Evolutionary conservation across 1,284 basidiomycete genomes (phyloP), one percentile per base, ranked within the genome.

Genomic region (Trametes hirsuta): DNA sequence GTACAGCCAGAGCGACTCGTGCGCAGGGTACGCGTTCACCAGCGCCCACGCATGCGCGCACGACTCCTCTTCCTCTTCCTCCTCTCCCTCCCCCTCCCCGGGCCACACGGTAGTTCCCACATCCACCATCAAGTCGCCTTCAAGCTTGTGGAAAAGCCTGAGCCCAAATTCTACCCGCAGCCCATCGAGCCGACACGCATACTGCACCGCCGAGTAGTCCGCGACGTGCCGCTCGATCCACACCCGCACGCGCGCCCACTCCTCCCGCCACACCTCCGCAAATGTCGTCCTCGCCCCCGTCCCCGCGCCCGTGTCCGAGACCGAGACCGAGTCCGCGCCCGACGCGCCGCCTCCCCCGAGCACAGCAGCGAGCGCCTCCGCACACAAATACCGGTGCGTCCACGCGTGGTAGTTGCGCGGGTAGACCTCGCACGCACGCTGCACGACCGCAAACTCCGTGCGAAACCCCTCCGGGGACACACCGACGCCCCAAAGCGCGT

Each of bases 341-440:
- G n/a, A n/a, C n/a, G n/a, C n/a, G n/a, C n/a, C 46, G 53, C 47
- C 21, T 36, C 53, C 36, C 65, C 12, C 22, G 45, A 60, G 58
- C 50, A 52, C 58, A 21, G 55, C 47, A 22, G 61, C 24, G 11
- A 74, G 60, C 6, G 65, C 60, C 35, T 69, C 75, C 49, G 82
- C 68, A 58, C 85, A 76, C 42, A 79, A 78, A 52, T 76, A 75
- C 66, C 85, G 82, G 66, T 89, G 84, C 4, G 74, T 70, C 87
- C 87, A 89, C 10, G 84, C 86, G 68, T 86, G 82, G 67, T 89
- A 90, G 66, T 89, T 90, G 30, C 87, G 80, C 9, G 84, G 83
- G 68, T 88, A 87, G 6, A 76, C 68, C 65, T 84, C 82, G 71
- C 83, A 85, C 42, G 85, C 82, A 44, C 71, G 71, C 39, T 76